A percentile compares a stretch with the other conserved stretches of the same genome.
These are phyloP conservation scores for Fusarium floridanum DNA, from an alignment of 2,329 filamentous ascomycete species.

Conservation along the genomic window DNA sequence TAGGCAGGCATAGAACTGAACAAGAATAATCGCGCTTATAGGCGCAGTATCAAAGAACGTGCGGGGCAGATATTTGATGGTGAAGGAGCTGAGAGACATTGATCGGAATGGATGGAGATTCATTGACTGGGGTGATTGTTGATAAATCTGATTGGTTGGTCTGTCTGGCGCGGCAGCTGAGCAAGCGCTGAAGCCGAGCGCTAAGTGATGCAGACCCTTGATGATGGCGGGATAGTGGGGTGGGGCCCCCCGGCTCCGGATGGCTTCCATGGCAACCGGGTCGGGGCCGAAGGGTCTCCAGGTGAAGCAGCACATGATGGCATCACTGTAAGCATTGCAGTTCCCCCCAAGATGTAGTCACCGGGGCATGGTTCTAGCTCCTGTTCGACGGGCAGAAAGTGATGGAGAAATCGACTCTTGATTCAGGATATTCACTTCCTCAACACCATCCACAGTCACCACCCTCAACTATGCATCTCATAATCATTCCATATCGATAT, in stretches of 20 bases:
- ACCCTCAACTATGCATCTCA: constrained; percentile 14
- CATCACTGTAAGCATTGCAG: too few species aligned
- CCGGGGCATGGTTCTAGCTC: too few species aligned
- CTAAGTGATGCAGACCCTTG: background rate
- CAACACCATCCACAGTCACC: background rate
- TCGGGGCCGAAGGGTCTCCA: background rate
- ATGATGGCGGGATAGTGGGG: background rate
- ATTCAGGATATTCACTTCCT: background rate
- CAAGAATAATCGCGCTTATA: background rate
- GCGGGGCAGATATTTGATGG: background rate
- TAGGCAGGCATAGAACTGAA: background rate
- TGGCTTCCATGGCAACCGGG: background rate
- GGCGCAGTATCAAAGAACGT: background rate
- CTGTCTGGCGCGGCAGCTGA: constrained; percentile 11
- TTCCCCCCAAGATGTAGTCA: too few species aligned
- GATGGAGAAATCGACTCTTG: background rate
- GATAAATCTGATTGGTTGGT: constrained; percentile 14
- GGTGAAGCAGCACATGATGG: too few species aligned
- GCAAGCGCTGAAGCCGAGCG: background rate
- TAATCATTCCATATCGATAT: constrained; percentile 42
- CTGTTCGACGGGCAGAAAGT: background rate
- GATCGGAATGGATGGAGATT: background rate
- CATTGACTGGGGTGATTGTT: background rate
- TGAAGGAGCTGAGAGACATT: background rate
- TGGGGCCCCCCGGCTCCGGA: background rate